Evolutionary conservation across 2,329 filamentous ascomycete genomes (phyloP), one percentile per base, ranked within the genome.

Genomic region (Teratosphaeriaceae sp.): DNA sequence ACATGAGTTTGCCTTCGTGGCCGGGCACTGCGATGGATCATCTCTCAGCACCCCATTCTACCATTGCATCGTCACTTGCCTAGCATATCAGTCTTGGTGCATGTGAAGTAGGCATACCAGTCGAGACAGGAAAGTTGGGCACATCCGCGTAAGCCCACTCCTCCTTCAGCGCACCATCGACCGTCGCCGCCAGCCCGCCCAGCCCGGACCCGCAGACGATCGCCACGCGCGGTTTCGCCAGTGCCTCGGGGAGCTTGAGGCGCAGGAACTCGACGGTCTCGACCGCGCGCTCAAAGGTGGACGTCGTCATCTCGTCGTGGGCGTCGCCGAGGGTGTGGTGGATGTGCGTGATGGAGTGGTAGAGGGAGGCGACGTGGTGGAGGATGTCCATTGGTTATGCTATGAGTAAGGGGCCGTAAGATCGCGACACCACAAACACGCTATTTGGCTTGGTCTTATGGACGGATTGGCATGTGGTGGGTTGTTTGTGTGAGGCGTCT

Each of bases 151-250:
- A 83, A 13, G 73, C 68, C 54, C 76, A 72, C 55, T 77, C 75
- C 43, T 73, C 65, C 43, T 69, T 69, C 6, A 68, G 67, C 21
- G 69, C 65, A 16, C 66, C 54, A 40, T 78, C 65, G 35, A 82
- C 70, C 3, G 74, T 76, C 44, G 75, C 67, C 45, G 72, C 76
- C 26, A 84, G 70, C 1, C 78, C 78, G 30, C 78, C 78, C 7
- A 84, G 63, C 3, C 80, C 79, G 38, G 78, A 81, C 23, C 79
- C 79, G 57, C 79, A 84, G 19, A 83, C 73, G 43, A 84, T 78
- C 29, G 77, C 80, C 47, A 82, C 71, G 44, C 70, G 68, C 9
- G 79, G 79, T 34, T 46, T 47, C 2, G 64, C 61, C 42, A 73
- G 67, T n/a, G 79, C 58, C 13, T 58, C 47, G 13, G 77, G 76